Conservation (phyloP, 106 monocot species). For the Phalaenopsis aphrodite region DNA sequence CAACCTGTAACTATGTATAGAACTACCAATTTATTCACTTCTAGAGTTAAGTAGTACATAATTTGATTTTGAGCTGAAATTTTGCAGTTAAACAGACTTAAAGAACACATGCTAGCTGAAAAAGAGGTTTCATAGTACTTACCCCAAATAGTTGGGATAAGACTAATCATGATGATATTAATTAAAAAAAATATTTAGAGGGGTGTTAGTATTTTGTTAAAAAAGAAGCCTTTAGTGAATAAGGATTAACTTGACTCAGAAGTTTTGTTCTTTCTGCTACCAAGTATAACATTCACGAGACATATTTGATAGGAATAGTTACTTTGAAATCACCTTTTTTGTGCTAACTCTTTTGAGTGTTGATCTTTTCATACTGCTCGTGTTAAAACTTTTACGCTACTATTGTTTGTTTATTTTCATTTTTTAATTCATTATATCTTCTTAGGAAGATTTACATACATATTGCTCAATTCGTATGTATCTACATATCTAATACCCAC, state of each 20-base stretch:
- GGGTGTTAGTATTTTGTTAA: no score
- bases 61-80: background rate
- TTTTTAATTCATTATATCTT: background rate
- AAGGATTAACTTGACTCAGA: background rate
- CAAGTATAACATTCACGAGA: background rate
- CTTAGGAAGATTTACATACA: background rate
- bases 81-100: background rate
- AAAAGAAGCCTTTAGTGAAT: background rate
- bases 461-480: no score
- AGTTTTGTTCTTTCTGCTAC: background rate
- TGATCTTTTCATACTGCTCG: background rate
- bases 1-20: background rate
- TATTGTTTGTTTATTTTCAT: background rate
- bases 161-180: no score
- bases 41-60: background rate
- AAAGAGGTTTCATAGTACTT: background rate
- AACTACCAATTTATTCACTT: background rate
- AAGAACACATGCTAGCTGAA: background rate
- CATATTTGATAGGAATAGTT: background rate
- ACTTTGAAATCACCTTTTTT: background rate
- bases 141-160: no score
- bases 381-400: background rate
- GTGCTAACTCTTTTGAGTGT: background rate
- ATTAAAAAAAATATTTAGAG: no score
- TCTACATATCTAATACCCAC: no score